Evolutionary conservation across 1,139 yeast species (phyloP).

Genomic region (Sugiyamaella novakii): DNA sequence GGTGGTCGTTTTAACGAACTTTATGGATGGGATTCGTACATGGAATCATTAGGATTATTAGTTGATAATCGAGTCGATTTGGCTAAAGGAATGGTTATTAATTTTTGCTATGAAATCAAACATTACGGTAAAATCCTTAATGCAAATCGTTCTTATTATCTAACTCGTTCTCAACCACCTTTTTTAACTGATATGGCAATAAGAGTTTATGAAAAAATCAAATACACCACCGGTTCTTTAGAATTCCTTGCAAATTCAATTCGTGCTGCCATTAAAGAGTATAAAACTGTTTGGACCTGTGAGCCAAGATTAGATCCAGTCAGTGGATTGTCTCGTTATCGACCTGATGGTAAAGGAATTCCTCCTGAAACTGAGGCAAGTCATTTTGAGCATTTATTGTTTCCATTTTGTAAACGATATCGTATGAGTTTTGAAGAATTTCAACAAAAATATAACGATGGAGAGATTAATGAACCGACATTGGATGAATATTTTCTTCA

Average conservation of each 20-base stretch:
- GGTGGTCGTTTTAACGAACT: slow-evolving; percentile 97
- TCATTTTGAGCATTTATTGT: slow-evolving; percentile 75
- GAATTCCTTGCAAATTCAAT: slow-evolving; percentile 62
- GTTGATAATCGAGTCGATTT: slow-evolving; percentile 65
- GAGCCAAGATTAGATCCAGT: slow-evolving; percentile 69
- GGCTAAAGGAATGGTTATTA: slow-evolving; percentile 90
- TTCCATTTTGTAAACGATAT: slow-evolving; percentile 69
- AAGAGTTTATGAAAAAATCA: slow-evolving; percentile 63
- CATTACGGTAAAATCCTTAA: slow-evolving; percentile 92
- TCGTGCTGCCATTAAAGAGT: slow-evolving; percentile 84
- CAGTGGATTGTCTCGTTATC: slow-evolving; percentile 89
- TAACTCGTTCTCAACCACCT: slow-evolving; percentile 97
- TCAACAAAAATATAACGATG: slow-evolving; percentile 66
- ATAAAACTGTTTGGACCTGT: slow-evolving; percentile 75
- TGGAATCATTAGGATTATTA: slow-evolving; percentile 83
- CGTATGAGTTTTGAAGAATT: slow-evolving; percentile 67
- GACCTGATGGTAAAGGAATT: slow-evolving; percentile 85
- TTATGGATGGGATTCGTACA: slow-evolving; percentile 98
- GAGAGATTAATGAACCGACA: slow-evolving; percentile 67
- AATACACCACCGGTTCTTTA: slow-evolving; percentile 46
- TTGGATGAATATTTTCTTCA: slow-evolving; percentile 87
- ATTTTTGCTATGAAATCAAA: slow-evolving; percentile 85
- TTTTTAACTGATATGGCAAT: slow-evolving; percentile 92
- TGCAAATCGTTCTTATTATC: slow-evolving; percentile 90
- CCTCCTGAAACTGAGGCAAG: slow-evolving; percentile 97